phyloP scores from a whole-genome alignment of 2,329 filamentous ascomycete species.

The Talaromyces sp. region DNA sequence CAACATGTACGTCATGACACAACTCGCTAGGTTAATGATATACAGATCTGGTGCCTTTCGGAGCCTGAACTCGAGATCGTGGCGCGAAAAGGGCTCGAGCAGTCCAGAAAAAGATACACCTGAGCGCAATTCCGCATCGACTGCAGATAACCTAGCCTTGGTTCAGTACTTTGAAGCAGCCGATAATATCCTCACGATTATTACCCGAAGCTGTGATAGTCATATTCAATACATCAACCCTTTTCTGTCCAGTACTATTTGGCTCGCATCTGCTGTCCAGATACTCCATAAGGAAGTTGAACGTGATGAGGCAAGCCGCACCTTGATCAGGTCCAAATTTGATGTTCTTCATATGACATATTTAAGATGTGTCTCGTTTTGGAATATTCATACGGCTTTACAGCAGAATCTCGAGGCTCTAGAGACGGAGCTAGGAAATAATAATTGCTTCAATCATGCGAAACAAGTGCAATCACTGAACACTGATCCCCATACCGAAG shows the following conservation, averaged over 20 bases:
- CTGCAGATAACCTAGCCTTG: slow-evolving; percentile 13
- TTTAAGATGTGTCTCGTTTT: slow-evolving; percentile 23
- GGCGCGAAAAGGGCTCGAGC: not conserved
- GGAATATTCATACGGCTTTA: slow-evolving; percentile 21
- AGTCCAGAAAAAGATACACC: not conserved
- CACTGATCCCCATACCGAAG: too few species aligned
- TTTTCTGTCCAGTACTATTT: slow-evolving; percentile 29
- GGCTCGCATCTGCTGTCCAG: slow-evolving; percentile 29
- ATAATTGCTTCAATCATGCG: too few species aligned
- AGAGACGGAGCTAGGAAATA: slow-evolving; percentile 18
- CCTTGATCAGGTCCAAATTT: slow-evolving; percentile 16
- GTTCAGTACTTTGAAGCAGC: slow-evolving; percentile 27
- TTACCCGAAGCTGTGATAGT: slow-evolving; percentile 22
- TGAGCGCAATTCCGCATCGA: not conserved
- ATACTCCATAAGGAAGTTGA: slow-evolving; percentile 18
- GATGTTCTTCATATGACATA: slow-evolving; percentile 22
- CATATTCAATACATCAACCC: slow-evolving; percentile 29
- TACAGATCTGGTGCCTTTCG: slow-evolving; percentile 27
- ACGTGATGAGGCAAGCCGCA: slow-evolving; percentile 4
- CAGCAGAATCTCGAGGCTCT: slow-evolving; percentile 23
- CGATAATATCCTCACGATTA: slow-evolving; percentile 23
- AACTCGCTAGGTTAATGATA: slow-evolving; percentile 32
- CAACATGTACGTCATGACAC: slow-evolving; percentile 30
- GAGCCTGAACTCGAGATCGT: slow-evolving; percentile 1
- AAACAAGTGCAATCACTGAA: too few species aligned